Evolutionary conservation across 2,329 filamentous ascomycete genomes (phyloP).

Genomic region (Raffaelea ambrosiae): DNA sequence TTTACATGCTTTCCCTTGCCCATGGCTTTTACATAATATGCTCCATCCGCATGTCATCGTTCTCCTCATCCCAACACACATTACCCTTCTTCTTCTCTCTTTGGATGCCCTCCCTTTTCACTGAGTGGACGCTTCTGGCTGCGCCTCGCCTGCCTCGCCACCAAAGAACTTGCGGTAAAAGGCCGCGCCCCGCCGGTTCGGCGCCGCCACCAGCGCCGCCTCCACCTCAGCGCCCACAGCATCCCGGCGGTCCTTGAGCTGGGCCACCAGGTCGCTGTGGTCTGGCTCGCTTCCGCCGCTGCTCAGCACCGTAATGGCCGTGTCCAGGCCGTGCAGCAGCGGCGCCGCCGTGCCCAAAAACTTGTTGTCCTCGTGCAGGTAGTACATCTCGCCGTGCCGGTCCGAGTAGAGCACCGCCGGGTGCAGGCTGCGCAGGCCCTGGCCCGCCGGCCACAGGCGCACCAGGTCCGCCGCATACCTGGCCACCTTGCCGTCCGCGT

Average conservation of each 20-base stretch:
- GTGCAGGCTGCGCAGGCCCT: constrained; percentile 28
- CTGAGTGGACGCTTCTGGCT: too few relatives aligned
- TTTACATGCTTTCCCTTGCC: background rate
- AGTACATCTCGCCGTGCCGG: constrained; percentile 18
- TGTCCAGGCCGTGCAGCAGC: constrained; percentile 34
- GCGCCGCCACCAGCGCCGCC: constrained; percentile 12
- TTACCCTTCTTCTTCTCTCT: too few relatives aligned
- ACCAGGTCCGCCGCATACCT: constrained; percentile 23
- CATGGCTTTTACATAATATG: too few relatives aligned
- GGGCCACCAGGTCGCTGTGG: constrained; percentile 19
- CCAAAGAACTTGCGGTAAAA: constrained; percentile 25
- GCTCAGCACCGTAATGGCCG: constrained; percentile 33
- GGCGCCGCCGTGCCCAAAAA: constrained; percentile 27
- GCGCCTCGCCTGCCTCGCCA: background rate
- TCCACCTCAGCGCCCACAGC: constrained; percentile 18
- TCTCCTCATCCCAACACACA: too few relatives aligned
- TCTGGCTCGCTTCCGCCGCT: constrained; percentile 6
- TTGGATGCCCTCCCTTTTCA: too few relatives aligned
- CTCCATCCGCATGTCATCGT: too few relatives aligned
- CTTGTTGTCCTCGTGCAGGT: constrained; percentile 24
- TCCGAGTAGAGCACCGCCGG: constrained; percentile 20
- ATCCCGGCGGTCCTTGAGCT: constrained; percentile 31
- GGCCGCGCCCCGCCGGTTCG: constrained; percentile 12
- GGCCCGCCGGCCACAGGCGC: constrained; percentile 30
- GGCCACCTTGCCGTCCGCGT: constrained; percentile 25